Base-by-base conservation (phyloP, 1,284 basidiomycete genomes). In the Pyrrhoderma noxium region DNA sequence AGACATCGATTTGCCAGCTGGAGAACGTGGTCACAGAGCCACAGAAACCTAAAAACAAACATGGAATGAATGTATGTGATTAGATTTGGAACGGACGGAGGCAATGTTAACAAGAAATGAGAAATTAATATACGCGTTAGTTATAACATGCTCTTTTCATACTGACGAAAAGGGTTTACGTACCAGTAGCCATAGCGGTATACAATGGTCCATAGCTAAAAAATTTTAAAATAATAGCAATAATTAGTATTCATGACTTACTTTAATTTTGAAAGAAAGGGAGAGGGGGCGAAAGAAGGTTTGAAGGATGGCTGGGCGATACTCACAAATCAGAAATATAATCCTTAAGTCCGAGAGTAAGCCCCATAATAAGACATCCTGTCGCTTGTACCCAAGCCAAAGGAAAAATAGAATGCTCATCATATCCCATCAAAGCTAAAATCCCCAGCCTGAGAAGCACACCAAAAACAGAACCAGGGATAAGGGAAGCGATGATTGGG, bases 11-110 rank as follows among this genome's bases (percentile, higher is more conserved):
- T 67, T 97, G 92, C 95, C 96, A 99, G 14, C 84, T 79, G 3
- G 93, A 96, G 69, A 98, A 99, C 0, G 94, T 98, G 3, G 96
- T 99, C 58, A 97, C 70, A 3, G 91, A 95, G 1, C 95, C 96
- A 62, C 95, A 98, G 64, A 96, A 91, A 3, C 94, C 94, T 89
- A 49, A 37, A 49, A 41, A 31, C 27, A 31, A 54, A 39, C 36
- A 37, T 47, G 31, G 13, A 14, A n/a, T n/a, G 40, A 1, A n/a
- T 13, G 36, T 46, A 16, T 21, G 19, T 36, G 34, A 51, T 22
- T 22, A 31, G 34, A 38, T 40, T n/a, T 44, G 18, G 22, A 16
- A 16, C 31, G 39, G 27, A 40, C 44, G 53, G 42, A 38, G 47
- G 27, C 34, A 23, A 19, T 35, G 16, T 25, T 18, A 38, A 19